These are phyloP conservation scores for Esteya vermicola DNA, from an alignment of 2,329 filamentous ascomycete genomes.

Conservation along the genomic window DNA sequence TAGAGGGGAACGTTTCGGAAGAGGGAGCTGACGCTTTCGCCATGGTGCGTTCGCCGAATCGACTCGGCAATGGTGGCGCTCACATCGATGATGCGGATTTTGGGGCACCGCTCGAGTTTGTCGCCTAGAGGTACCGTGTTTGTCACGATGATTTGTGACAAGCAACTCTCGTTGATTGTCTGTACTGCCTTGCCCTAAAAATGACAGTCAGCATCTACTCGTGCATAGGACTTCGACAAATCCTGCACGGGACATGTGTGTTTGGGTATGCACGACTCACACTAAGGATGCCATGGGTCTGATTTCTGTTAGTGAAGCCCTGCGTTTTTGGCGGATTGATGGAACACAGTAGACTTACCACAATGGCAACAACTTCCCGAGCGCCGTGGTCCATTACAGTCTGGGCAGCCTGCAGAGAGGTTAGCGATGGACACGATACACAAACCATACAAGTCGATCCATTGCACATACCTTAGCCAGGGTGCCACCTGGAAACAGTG, in stretches of 20 bases:
- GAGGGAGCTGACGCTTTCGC: constrained; percentile 48
- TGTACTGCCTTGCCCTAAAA: constrained; percentile 78
- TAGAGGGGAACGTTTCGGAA: constrained; percentile 51
- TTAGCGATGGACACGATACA: not conserved
- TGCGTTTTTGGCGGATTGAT: not conserved
- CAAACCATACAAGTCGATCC: too few species aligned
- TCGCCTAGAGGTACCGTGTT: constrained; percentile 74
- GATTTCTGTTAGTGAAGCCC: not conserved
- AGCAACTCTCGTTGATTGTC: constrained; percentile 63
- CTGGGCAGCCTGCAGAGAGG: constrained; percentile 46
- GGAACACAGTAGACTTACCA: constrained; percentile 21
- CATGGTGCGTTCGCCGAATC: constrained; percentile 55
- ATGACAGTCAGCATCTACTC: constrained; percentile 43
- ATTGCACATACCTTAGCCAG: constrained; percentile 39
- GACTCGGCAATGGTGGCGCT: constrained; percentile 67
- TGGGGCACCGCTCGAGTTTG: constrained; percentile 60
- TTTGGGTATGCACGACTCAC: not conserved
- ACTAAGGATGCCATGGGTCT: constrained; percentile 12
- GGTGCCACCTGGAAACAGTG: constrained; percentile 15
- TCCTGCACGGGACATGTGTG: not conserved
- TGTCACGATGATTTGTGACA: constrained; percentile 73
- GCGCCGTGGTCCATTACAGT: constrained; percentile 81
- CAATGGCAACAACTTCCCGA: constrained; percentile 79
- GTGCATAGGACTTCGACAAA: not conserved
- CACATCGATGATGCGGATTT: constrained; percentile 84